These are phyloP conservation scores for Odontarrhena argentea DNA, from an alignment of 345 rosid species.

Conservation along the genomic window DNA sequence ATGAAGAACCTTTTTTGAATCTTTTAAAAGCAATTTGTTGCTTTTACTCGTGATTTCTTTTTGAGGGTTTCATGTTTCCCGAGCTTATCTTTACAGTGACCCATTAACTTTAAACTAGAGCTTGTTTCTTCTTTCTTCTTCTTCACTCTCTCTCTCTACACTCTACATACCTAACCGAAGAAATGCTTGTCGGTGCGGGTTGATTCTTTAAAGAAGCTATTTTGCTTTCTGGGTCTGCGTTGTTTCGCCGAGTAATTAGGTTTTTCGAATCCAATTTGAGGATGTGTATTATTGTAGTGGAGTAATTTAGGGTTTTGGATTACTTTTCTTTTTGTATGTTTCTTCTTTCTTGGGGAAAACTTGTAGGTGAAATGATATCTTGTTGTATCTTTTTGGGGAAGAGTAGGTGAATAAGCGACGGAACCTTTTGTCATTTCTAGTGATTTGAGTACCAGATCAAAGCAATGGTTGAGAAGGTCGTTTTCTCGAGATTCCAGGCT, in stretches of 20 bases:
- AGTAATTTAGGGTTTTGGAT: constrained; percentile 34
- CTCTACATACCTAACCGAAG: constrained; percentile 8
- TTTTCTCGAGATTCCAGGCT: constrained; percentile 2
- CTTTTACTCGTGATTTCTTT: constrained; percentile 27
- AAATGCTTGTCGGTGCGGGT: constrained; percentile 32
- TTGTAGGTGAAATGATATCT: constrained; percentile 46
- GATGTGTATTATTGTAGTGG: constrained; percentile 9
- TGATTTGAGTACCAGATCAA: constrained; percentile 12
- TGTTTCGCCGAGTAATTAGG: not conserved
- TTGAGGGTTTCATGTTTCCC: constrained; percentile 26
- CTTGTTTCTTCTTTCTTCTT: constrained; percentile 21
- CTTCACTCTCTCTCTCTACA: constrained; percentile 24
- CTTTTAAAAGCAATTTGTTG: constrained; percentile 23
- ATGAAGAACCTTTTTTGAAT: constrained; percentile 31
- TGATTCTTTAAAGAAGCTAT: constrained; percentile 23
- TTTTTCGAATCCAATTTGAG: constrained; percentile 8
- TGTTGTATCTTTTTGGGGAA: constrained; percentile 11
- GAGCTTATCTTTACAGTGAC: constrained; percentile 31
- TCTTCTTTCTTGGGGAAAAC: constrained; percentile 37
- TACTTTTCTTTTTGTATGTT: constrained; percentile 18
- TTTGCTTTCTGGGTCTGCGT: constrained; percentile 22
- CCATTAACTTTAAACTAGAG: constrained; percentile 33
- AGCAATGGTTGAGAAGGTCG: constrained; percentile 28
- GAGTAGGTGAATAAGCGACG: not conserved
- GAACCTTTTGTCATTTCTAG: not conserved